These are phyloP conservation scores for Saccharomycopsis hybrid DNA, from an alignment of 1,139 yeast genomes.

Conservation along the genomic window DNA sequence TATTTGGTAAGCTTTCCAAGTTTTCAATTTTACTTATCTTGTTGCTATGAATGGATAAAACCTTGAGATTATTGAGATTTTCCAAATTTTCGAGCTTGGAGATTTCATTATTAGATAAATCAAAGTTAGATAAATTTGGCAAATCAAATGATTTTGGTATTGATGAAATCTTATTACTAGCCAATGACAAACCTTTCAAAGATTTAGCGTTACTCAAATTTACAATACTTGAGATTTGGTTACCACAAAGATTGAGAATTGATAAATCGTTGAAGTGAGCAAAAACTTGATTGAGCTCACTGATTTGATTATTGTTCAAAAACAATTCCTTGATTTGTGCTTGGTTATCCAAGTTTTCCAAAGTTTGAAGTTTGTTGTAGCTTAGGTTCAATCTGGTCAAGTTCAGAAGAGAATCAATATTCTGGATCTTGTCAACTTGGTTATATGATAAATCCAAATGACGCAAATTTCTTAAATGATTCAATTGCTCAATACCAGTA, in stretches of 20 bases:
- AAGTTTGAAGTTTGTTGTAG: constrained; percentile 4
- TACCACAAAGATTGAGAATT: constrained; percentile 43
- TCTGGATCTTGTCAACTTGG: constrained; percentile 25
- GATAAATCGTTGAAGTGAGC: constrained; percentile 25
- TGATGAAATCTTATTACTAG: constrained; percentile 37
- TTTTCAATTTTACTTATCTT: constrained; percentile 15
- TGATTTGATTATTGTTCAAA: constrained; percentile 43
- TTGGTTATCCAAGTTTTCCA: constrained; percentile 34
- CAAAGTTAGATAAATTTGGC: constrained; percentile 36
- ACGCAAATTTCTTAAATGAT: constrained; percentile 37
- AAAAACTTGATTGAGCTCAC: constrained; percentile 37
- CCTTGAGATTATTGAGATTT: constrained; percentile 28
- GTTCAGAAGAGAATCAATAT: constrained; percentile 28
- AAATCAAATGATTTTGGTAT: constrained; percentile 33
- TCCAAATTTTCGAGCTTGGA: constrained; percentile 33
- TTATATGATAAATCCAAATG: constrained; percentile 37
- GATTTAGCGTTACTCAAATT: constrained; percentile 30
- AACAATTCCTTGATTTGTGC: constrained; percentile 37
- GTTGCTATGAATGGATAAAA: constrained; percentile 11
- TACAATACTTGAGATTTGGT: constrained; percentile 37
- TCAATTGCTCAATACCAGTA: constrained; percentile 25
- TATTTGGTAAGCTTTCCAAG: constrained; percentile 2
- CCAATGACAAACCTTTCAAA: constrained; percentile 40
- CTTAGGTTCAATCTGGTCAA: constrained; percentile 11
- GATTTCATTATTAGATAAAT: constrained; percentile 38